Base-by-base conservation (phyloP, 2,329 filamentous ascomycete species). In the Chaetomium strumarium region DNA sequence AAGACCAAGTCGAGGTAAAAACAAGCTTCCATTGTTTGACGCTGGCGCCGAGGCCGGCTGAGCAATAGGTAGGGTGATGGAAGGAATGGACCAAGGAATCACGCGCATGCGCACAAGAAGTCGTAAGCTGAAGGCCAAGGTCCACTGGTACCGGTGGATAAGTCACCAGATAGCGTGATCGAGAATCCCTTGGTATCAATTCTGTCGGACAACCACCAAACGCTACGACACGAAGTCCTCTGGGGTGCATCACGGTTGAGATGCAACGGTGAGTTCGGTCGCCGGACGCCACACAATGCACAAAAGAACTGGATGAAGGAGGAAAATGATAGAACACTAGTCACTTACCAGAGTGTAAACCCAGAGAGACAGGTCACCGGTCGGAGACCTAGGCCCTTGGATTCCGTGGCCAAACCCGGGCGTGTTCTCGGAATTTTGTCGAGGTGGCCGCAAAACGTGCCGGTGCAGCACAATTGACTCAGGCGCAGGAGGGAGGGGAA, bases 131-230 rank as follows among this genome's bases (percentile, higher is more conserved):
- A 42, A 44, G 49, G 55, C 45, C 56, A 50, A 53, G 49, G 52
- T 49, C 53, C 46, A 31, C 41, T 46, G 46, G 36, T 43, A 46
- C 41, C 46, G 53, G 46, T 40, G 47, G 49, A 43, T 47, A 49
- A 50, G 52, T 58, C 58, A 60, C 56, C 57, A 20, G 55, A 57
- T 46, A 16, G 38, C 51, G 46, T 46, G 42, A 56, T 58, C 55
- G 51, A 49, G 49, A 52, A 55, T 48, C 36, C 52, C 44, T 52
- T 40, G 38, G 51, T 47, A 46, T 53, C 53, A 24, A 55, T 51
- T 24, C 52, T 52, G 46, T 53, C 44, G 52, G 48, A 46, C 52
- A 37, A 43, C 37, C 49, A 49, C 51, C 47, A 51, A 51, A 3
- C 49, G 12, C 46, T 30, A 53, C 47, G 48, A 45, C 51, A 45